Base-by-base conservation (phyloP, 2,329 filamentous ascomycete genomes). In the Colletotrichum musae region DNA sequence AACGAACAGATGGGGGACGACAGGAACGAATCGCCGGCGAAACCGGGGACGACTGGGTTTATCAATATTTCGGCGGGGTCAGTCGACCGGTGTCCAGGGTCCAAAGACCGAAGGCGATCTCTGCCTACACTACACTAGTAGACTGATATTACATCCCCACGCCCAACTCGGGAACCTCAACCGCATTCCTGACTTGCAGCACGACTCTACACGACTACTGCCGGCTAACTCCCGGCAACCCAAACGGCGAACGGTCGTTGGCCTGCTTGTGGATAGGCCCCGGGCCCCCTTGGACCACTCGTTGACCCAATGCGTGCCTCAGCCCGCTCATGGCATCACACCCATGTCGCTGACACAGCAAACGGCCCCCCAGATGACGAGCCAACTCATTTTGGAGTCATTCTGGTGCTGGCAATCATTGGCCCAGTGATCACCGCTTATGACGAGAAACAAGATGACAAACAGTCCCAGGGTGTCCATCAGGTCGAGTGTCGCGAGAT, bases 21-120 rank as follows among this genome's bases (percentile, higher is more conserved):
- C 2, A 59, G n/a, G 36, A 45, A 16, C 7, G 52, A 16, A 18
- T 15, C 16, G 26, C 32, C 24, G 50, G 16, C 12, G 43, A 7
- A 7, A 13, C 56, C 41, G 24, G 56, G 62, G 63, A 43, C 13
- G 48, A 26, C 62, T 56, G 62, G 56, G 48, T 57, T 66, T 69
- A 69, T 69, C 67, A 69, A 48, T 43, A 15, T 28, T n/a, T 45
- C 50, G 50, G 48, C 54, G 50, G 48, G 66, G 61, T 54, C 36
- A 45, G n/a, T 18, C 54, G 16, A 60, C 43, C 45, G 43, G 28
- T 15, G 18, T 41, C 48, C 50, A 53, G 61, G 45, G 36, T 39
- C 12, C 13, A 32, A 51, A 68, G 51, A 58, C 24, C 45, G 16
- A 52, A 5, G 36, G n/a, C 24, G 21, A 57, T 36, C 43, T 52